Evolutionary conservation across 352 stramenopile genomes (phyloP).

Genomic region (Phytophthora cryptogea): DNA sequence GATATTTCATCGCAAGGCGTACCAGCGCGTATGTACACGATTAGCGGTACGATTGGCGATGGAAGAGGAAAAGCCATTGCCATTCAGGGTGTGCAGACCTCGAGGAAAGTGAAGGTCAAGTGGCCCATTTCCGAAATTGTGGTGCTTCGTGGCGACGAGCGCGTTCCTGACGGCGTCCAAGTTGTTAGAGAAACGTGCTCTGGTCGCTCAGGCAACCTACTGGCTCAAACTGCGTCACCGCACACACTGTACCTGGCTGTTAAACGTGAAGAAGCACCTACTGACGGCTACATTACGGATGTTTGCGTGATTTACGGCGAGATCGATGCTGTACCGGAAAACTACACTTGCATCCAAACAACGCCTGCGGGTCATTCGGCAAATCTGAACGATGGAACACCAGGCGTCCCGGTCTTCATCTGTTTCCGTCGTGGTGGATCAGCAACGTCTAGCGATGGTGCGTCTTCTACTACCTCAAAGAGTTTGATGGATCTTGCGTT

Average conservation of each 20-base stretch:
- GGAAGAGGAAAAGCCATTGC: constrained; percentile 53
- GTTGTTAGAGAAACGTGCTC: constrained; percentile 76
- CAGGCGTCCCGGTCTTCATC: constrained; percentile 81
- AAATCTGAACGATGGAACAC: constrained; percentile 84
- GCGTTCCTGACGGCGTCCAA: constrained; percentile 69
- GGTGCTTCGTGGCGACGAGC: constrained; percentile 74
- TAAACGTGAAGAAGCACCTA: constrained; percentile 59
- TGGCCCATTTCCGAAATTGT: constrained; percentile 80
- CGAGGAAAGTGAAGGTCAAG: constrained; percentile 61
- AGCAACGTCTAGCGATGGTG: constrained; percentile 14
- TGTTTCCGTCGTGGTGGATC: constrained; percentile 55
- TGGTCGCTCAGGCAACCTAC: constrained; percentile 67
- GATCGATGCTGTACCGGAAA: constrained; percentile 81
- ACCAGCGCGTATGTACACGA: constrained; percentile 34
- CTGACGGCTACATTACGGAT: constrained; percentile 63
- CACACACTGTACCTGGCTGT: constrained; percentile 78
- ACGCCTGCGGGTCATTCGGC: constrained; percentile 74
- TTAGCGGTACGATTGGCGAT: constrained; percentile 79
- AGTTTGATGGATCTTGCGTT: constrained; percentile 75
- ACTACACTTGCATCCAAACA: constrained; percentile 71
- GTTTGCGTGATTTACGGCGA: constrained; percentile 87
- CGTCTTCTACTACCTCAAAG: constrained; percentile 38
- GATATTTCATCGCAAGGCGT: constrained; percentile 26
- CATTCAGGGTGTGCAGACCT: constrained; percentile 68
- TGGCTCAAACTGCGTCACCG: constrained; percentile 74